A percentile compares a stretch with the other conserved stretches of the same genome.
phyloP scores from a whole-genome alignment of 177 flowering plant species.

The Vitis hybrid region DNA sequence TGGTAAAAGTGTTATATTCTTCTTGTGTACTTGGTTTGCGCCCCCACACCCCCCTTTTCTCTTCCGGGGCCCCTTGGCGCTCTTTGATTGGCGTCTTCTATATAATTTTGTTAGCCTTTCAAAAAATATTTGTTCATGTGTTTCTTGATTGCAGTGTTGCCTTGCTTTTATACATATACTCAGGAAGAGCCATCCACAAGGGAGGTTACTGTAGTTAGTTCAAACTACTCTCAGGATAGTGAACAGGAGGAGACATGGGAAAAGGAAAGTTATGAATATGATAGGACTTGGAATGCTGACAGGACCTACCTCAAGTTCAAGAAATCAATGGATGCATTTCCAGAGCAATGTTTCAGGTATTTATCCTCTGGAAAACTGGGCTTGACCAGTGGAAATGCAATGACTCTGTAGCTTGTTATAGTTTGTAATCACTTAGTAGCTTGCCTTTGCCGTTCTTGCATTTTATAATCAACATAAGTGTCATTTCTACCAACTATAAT shows the following conservation, averaged over 20 bases:
- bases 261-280: constrained; percentile 82
- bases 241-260: constrained; percentile 68
- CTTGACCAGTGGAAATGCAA: no score
- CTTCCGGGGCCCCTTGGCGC: no score
- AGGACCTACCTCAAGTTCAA: constrained; percentile 92
- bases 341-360: constrained; percentile 95
- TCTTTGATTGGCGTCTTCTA: no score
- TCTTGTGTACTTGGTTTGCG: no score
- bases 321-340: constrained; percentile 72
- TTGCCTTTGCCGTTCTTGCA: no score
- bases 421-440: no score
- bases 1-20: no score
- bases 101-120: not conserved
- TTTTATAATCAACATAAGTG: no score
- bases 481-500: no score
- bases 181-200: constrained; percentile 45
- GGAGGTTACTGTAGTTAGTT: constrained; percentile 27
- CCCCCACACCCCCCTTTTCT: no score
- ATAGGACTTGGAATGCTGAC: constrained; percentile 73
- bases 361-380: not conserved
- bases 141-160: constrained; percentile 68
- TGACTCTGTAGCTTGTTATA: no score
- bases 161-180: constrained; percentile 79
- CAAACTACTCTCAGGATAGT: constrained; percentile 38
- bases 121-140: constrained; percentile 3